phyloP scores from a whole-genome alignment of 2,329 filamentous ascomycete genomes.

The Penicillium aurantiogriseum region DNA sequence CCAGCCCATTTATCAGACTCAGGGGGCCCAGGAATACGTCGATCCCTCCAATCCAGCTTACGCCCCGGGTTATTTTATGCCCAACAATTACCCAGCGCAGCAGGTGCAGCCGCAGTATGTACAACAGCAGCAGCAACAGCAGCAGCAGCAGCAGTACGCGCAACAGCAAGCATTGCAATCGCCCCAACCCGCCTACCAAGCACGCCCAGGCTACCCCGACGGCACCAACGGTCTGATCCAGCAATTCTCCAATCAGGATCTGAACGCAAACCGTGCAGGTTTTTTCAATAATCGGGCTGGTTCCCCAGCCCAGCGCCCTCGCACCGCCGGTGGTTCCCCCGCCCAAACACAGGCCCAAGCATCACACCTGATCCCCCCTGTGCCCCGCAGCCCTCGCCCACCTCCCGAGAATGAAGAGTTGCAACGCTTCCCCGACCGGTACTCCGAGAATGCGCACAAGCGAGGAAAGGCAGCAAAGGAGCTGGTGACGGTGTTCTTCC shows the following conservation, averaged over 20 bases:
- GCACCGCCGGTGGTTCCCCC: constrained; percentile 70
- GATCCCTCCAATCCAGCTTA: constrained; percentile 48
- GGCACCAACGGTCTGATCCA: constrained; percentile 88
- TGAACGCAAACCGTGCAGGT: constrained; percentile 69
- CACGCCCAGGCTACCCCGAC: constrained; percentile 60
- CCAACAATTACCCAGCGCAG: constrained; percentile 56
- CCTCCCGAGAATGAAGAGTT: constrained; percentile 68
- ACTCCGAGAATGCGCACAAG: constrained; percentile 82
- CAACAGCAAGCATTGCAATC: constrained; percentile 53
- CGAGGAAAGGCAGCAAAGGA: constrained; percentile 64
- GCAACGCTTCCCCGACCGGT: constrained; percentile 75
- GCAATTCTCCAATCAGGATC: constrained; percentile 95
- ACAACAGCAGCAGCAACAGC: constrained; percentile 46
- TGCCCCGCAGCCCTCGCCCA: constrained; percentile 57
- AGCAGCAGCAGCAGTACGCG: constrained; percentile 54
- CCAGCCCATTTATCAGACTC: constrained; percentile 73
- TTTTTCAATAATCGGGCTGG: constrained; percentile 65
- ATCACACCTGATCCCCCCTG: constrained; percentile 67
- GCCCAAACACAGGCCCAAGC: constrained; percentile 56
- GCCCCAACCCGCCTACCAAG: constrained; percentile 55
- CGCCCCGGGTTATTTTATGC: constrained; percentile 60
- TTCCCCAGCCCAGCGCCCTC: constrained; percentile 72
- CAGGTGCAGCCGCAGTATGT: constrained; percentile 46
- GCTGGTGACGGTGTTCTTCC: constrained; percentile 79
- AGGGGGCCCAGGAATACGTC: constrained; percentile 61